Evolutionary conservation across 495 filamentous ascomycete species (phyloP), one percentile per base, ranked within the genome.

Genomic region (Trichoderma virens): DNA sequence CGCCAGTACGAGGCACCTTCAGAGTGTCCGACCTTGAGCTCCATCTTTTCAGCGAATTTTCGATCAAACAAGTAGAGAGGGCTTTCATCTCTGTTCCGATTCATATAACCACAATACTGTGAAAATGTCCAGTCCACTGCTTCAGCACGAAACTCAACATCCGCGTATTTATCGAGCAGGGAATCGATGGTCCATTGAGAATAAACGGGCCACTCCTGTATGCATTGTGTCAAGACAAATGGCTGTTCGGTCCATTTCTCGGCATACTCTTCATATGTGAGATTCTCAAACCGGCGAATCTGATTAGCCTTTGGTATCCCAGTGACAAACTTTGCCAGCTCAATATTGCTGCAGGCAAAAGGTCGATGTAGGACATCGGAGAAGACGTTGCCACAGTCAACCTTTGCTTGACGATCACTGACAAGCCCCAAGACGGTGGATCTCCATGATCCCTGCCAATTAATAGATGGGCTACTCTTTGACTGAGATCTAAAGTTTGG

Each of bases 51-150:
- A 8, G 88, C 91, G 68, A 98, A 98, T 16, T 79, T 79, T 6
- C 86, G 81, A 70, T 98, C 94, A 70, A 98, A 98, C 25, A 98
- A 82, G 70, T 98, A 98, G 2, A 98, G 78, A 0, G 94, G 94
- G 66, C 88, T 92, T 72, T 98, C 94, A 65, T 98, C 94, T 28
- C 76, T 75, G 74, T 81, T 92, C 71, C 95, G 83, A 20, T 78
- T 74, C 90, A 97, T 91, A 73, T 98, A 98, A 59, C 88, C 80
- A 31, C 85, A 79, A 73, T 98, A 98, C 6, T 85, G 88, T 6
- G 79, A 75, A 54, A 97, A 81, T 0, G 87, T 80, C 94, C 94
- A 98, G 71, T 97, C 91, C 13, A 98, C 92, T 7, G 93, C 90
- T 78, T 98, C 94, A 3, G 93, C 94, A 51, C 91, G 84, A 75